Evolutionary conservation across 495 filamentous ascomycete species (phyloP).

Genomic region (Talaromyces adpressus): DNA sequence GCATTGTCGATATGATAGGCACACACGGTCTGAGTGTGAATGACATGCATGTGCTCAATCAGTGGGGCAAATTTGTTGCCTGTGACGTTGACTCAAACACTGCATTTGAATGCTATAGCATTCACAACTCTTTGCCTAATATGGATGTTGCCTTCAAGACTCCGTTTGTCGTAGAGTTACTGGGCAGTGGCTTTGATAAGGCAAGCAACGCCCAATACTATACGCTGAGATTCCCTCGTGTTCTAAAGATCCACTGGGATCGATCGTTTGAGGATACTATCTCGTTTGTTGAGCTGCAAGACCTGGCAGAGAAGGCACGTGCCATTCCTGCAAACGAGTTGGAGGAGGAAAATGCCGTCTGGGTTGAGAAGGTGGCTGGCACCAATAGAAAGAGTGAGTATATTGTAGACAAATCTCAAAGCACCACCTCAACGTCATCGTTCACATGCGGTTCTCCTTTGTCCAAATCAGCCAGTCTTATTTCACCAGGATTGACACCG

Average conservation of each 20-base stretch:
- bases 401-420: constrained; percentile 18
- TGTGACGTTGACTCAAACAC: constrained; percentile 17
- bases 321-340: constrained; percentile 31
- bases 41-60: constrained; percentile 46
- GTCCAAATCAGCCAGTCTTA: constrained; percentile 11
- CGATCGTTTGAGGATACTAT: constrained; percentile 48
- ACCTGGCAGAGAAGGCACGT: constrained; percentile 42
- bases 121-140: constrained; percentile 17
- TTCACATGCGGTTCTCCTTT: constrained; percentile 1
- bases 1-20: constrained; percentile 52
- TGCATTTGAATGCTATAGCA: constrained; percentile 28
- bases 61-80: constrained; percentile 37
- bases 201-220: constrained; percentile 48
- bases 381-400: constrained; percentile 30
- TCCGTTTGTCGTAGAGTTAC: constrained; percentile 58
- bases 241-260: constrained; percentile 55
- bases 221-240: constrained; percentile 57
- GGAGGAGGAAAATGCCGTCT: constrained; percentile 44
- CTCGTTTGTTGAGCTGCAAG: constrained; percentile 49
- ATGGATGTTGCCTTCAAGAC: constrained; percentile 47
- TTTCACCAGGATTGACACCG: constrained; percentile 7
- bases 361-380: constrained; percentile 46
- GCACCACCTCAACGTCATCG: neutral
- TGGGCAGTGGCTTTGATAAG: constrained; percentile 59
- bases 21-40: constrained; percentile 41